Evolutionary conservation across 2,329 filamentous ascomycete genomes (phyloP), one percentile per base, ranked within the genome.

Genomic region (Dothistroma pini): DNA sequence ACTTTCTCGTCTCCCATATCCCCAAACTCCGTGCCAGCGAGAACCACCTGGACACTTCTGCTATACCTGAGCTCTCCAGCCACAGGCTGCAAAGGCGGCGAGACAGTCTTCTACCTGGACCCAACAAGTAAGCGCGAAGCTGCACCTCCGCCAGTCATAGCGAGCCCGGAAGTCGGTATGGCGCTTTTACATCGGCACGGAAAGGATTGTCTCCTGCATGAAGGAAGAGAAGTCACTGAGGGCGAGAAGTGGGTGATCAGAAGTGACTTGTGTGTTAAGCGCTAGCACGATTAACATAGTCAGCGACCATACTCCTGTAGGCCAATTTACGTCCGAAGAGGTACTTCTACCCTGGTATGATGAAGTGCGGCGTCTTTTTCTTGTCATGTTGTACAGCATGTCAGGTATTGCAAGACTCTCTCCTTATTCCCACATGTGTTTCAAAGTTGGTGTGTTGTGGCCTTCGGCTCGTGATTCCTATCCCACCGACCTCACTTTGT

Each of bases 161-260:
- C 96, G 7, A 83, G 83, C 0, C 84, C 90, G 11, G 90, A 96
- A 74, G 88, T 88, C n/a, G 93, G 93, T 1, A 89, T 93, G 83
- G 84, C 91, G 35, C 80, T 97, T 31, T 79, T 97, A 62, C 93
- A 97, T 76, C 90, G 90, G 65, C 93, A 97, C 76, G 93, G 93
- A 0, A 85, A 91, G 66, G 89, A 93, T 64, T 97, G 93, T 76
- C 84, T 97, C 79, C 77, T 97, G 71, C 93, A 96, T 75, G 92
- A 96, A 75, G 92, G 92, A 0, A 83, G 85, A 60, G 87, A 96
- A 72, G 92, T 96, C 0, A 83, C 78, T 1, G 81, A 83, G 48
- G 92, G 92, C 10, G 91, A 96, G 78, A 96, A 96, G 76, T 96
- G 92, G 92, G 87, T 96, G 62, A 83, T 96, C 62, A 81, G 92